Base-by-base conservation (phyloP, 169 alveolate species). In the Cryptosporidium muris region DNA sequence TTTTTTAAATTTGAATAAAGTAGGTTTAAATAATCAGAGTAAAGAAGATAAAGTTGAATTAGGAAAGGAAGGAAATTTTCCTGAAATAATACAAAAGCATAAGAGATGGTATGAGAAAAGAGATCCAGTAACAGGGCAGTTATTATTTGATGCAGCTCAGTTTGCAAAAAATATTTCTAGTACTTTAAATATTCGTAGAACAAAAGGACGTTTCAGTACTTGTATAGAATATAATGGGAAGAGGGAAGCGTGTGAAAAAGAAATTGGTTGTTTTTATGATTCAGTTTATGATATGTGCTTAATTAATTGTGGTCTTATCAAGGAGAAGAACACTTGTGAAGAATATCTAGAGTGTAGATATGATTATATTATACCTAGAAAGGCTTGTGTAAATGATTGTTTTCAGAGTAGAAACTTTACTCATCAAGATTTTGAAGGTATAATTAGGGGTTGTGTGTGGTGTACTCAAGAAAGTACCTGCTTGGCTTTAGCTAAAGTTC, bases 361-460 rank as follows among this genome's bases (percentile, higher is more conserved):
- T 42, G 85, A 74, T 45, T 74, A 45, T 47, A 34, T 74, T 56
- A 63, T 74, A 45, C 85, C 85, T 11, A 74, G 85, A 60, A 74
- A 74, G 60, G 85, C 68, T 0, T 74, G 85, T 8, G 85, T 74
- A 36, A 74, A 74, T 43, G 85, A 74, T 62, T 74, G 85, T 14
- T 74, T 74, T 51, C 85, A 74, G 60, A 74, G 85, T 9, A 53
- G 85, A 9, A 36, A 74, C 25, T 74, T 74, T 48, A 42, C 51
- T 42, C 54, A 74, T 16, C 85, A 74, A 60, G 85, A 74, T 43
- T 12, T 74, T 37, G 60, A 74, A 58, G 85, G 85, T 2, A 42
- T 58, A n/a, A 74, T 74, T 66, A 74, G 85, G 45, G 85, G 85
- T 7, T 74, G 85, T 74, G 60, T 74, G 85, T 74, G 85, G 85